Percentiles rank a stretch among this genome's conserved stretches.
phyloP scores from a whole-genome alignment of 176 grass and related monocot species.

The Carex cristatella region DNA sequence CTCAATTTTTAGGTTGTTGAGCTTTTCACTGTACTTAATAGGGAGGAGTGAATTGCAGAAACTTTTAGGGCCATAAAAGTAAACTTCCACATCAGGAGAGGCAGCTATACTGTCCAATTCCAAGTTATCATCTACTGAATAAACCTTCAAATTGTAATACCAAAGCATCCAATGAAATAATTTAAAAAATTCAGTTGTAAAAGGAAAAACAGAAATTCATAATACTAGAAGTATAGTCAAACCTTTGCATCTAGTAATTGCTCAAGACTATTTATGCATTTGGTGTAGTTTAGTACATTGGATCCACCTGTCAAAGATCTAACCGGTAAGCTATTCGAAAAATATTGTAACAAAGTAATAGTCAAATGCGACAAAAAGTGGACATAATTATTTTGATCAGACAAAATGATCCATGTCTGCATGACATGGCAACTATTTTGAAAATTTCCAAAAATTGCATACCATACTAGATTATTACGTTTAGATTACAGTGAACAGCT shows the following conservation, averaged over 20 bases:
- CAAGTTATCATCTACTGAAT: slow-evolving; percentile 51
- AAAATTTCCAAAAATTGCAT: background rate
- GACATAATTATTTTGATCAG: background rate
- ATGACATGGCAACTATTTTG: background rate
- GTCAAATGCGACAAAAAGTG: background rate
- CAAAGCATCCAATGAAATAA: slow-evolving; percentile 5
- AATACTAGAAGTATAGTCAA: slow-evolving; percentile 10
- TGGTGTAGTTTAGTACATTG: slow-evolving; percentile 60
- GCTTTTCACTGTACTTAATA: slow-evolving; percentile 44
- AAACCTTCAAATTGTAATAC: slow-evolving; percentile 54
- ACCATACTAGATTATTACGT: background rate
- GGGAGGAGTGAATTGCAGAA: slow-evolving; percentile 28
- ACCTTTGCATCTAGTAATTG: slow-evolving; percentile 89
- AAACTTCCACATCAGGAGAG: slow-evolving; percentile 69
- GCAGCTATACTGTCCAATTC: slow-evolving; percentile 75
- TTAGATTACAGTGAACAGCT: background rate
- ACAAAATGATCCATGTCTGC: background rate
- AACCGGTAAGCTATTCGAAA: background rate
- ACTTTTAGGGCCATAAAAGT: slow-evolving; percentile 50
- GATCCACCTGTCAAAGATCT: slow-evolving; percentile 55
- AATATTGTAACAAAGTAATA: background rate
- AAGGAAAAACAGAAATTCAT: slow-evolving; percentile 10
- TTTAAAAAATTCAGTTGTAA: background rate
- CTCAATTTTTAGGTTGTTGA: slow-evolving; percentile 55
- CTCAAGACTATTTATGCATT: slow-evolving; percentile 96